Evolutionary conservation across 1,139 yeast genomes (phyloP).

Genomic region (Blastobotrys malaysiensis): DNA sequence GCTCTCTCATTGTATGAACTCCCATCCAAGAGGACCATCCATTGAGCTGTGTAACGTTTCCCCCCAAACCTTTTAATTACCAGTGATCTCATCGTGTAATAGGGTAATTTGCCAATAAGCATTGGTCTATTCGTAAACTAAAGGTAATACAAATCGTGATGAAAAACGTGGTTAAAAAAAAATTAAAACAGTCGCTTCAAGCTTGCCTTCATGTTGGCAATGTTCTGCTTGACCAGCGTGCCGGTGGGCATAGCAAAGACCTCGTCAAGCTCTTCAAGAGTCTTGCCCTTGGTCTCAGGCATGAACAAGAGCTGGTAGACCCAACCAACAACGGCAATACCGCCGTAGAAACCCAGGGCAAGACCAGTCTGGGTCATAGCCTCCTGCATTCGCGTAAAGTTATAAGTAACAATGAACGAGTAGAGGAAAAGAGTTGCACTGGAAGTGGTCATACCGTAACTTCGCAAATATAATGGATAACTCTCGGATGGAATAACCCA

Average conservation of each 20-base stretch:
- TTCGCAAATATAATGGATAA: slow-evolving; percentile 47
- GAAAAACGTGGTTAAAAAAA: not conserved
- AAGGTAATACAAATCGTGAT: not conserved
- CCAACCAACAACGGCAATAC: slow-evolving; percentile 53
- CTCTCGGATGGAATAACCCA: slow-evolving; percentile 58
- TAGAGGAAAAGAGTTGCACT: slow-evolving; percentile 51
- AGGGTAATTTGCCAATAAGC: too few species aligned
- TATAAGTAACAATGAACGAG: slow-evolving; percentile 57
- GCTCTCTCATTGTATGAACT: too few species aligned
- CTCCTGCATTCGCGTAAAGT: slow-evolving; percentile 48
- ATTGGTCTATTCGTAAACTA: too few species aligned
- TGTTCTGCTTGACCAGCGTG: slow-evolving; percentile 21
- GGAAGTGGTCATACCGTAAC: slow-evolving; percentile 49
- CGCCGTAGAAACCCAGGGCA: slow-evolving; percentile 59
- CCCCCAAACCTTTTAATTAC: too few species aligned
- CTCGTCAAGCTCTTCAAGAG: slow-evolving; percentile 47
- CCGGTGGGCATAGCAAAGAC: slow-evolving; percentile 28
- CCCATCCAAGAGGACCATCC: too few species aligned
- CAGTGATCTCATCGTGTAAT: too few species aligned
- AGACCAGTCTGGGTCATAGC: slow-evolving; percentile 57
- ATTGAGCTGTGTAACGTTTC: too few species aligned
- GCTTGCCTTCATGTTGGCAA: slow-evolving; percentile 6
- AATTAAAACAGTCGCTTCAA: not conserved
- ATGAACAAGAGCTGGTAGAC: slow-evolving; percentile 44
- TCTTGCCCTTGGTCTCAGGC: slow-evolving; percentile 47